Evolutionary conservation across 495 filamentous ascomycete genomes (phyloP), one percentile per base, ranked within the genome.

Genomic region (Penicillium angulare): DNA sequence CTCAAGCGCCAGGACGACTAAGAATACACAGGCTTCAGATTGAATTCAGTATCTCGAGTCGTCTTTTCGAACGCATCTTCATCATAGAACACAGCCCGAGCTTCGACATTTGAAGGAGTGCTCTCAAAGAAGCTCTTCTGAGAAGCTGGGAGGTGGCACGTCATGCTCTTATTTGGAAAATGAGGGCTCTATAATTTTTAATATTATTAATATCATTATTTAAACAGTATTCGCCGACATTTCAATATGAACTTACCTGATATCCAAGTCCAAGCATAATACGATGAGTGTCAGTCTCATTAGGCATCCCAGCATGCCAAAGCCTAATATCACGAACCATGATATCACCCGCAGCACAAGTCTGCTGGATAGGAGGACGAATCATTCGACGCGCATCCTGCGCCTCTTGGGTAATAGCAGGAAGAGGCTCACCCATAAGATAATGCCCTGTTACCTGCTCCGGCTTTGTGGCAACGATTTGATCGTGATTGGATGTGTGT

Each of bases 251-350:
- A 41, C 21, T 23, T 15, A 41, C 38, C 38, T 41, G 38, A 23
- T 41, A 41, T 7, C 38, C 38, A n/a, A 41, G 38, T 0, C 38
- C 38, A 26, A 86, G 63, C 80, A 85, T 82, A 24, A 84, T 73
- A 31, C 82, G 66, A 0, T 71, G 65, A 9, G 67, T 61, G 15
- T 70, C 57, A 5, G 71, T 75, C 16, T 66, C 50, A 50, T 85
- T 86, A 8, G 79, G 81, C 69, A 80, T 79, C 0, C 82, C 82
- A 6, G 77, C 79, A 61, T 85, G 80, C 80, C 80, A 86, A 4
- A 85, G 68, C 18, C 81, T 59, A 44, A 84, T 60, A 59, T 84
- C 81, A 4, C 82, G 67, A 8, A 85, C 52, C 20, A 82, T 59
- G 8, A 84, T 55, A 36, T 74, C 74, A 0, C 81, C 79, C 46